Conservation (phyloP, 1,284 basidiomycete genomes). For the Naganishia liquefaciens region DNA sequence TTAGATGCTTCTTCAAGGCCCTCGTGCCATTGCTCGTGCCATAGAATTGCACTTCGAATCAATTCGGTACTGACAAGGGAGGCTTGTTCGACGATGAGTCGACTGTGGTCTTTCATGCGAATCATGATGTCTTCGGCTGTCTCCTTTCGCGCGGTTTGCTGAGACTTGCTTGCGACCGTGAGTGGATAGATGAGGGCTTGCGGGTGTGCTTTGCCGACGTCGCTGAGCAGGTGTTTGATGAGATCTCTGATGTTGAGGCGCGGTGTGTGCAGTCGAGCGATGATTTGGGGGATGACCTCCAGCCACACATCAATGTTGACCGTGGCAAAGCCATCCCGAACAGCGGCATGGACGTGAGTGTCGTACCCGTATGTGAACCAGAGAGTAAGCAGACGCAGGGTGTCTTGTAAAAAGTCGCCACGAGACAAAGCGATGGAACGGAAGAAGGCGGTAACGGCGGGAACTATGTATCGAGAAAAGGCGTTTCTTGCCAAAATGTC, state of each 20-base stretch:
- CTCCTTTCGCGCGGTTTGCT: conserved; percentile 75
- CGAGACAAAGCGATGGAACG: conserved; percentile 87
- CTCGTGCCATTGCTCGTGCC: conserved; percentile 99
- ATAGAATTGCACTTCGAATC: conserved; percentile 95
- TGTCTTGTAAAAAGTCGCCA: conserved; percentile 93
- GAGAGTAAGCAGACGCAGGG: conserved; percentile 84
- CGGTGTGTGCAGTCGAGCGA: conserved; percentile 96
- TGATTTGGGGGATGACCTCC: conserved; percentile 97
- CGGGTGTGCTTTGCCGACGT: conserved; percentile 94
- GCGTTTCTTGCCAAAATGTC: conserved; percentile 70
- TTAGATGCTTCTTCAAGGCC: conserved; percentile 97
- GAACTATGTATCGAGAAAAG: conserved; percentile 84
- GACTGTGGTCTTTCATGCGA: conserved; percentile 90
- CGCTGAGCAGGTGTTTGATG: conserved; percentile 85
- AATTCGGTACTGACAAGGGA: conserved; percentile 89
- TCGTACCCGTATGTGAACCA: conserved; percentile 99
- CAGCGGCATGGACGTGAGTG: conserved; percentile 85
- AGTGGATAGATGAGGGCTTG: conserved; percentile 97
- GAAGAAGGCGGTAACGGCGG: conserved; percentile 95
- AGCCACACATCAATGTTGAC: conserved; percentile 98
- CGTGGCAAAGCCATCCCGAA: conserved; percentile 81
- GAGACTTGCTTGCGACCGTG: conserved; percentile 97
- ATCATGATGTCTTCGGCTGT: conserved; percentile 90
- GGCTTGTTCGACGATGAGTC: conserved; percentile 88
- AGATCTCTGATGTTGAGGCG: conserved; percentile 82